Evolutionary conservation across 2,329 filamentous ascomycete species (phyloP), one percentile per base, ranked within the genome.

Genomic region (Sporothrix curviconia): DNA sequence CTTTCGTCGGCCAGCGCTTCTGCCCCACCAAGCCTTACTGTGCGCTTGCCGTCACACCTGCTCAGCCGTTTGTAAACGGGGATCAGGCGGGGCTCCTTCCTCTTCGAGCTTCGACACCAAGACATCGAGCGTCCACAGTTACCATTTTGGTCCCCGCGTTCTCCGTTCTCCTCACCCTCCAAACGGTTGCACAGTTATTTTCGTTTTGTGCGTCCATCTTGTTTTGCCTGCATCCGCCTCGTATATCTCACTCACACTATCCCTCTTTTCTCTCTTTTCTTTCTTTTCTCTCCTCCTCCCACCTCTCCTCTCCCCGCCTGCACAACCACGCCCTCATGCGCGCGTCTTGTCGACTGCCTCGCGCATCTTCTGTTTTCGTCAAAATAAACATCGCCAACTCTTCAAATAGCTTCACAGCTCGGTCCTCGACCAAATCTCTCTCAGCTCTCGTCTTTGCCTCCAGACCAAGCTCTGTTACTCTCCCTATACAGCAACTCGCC

Each of bases 41-140:
- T 6, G 30, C 32, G 12, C 14, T 46, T 30, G 15, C 25, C 25
- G 37, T 40, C n/a, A 40, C n/a, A 19, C 40, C 14, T 14, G 17
- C 14, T 14, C 42, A 30, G 37, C 51, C 51, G 51, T 36, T 8
- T 54, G 37, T 54, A 54, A 43, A 54, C 51, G 51, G n/a, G 42
- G 9, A 52, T 7, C 37, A 6, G 40, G 56, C 44, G 56, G 56
- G 56, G 56, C 56, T 50, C 56, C 56, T 58, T 58, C 56, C 56
- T 55, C 28, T 43, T 55, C 43, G 36, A 58, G 56, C 43, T 36
- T 43, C 47, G 40, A 43, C 17, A 24, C 12, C 42, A 46, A 17
- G 2, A 17, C 43, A 17, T n/a, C 12, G 4, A 28, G 4, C 12
- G 24, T 25, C 32, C 43, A 32, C 24, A 24, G 25, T 46, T 46